Percentiles rank a stretch among this genome's conserved stretches.
phyloP scores from a whole-genome alignment of 768 basidiomycete genomes.

The Podaxis rugospora region DNA sequence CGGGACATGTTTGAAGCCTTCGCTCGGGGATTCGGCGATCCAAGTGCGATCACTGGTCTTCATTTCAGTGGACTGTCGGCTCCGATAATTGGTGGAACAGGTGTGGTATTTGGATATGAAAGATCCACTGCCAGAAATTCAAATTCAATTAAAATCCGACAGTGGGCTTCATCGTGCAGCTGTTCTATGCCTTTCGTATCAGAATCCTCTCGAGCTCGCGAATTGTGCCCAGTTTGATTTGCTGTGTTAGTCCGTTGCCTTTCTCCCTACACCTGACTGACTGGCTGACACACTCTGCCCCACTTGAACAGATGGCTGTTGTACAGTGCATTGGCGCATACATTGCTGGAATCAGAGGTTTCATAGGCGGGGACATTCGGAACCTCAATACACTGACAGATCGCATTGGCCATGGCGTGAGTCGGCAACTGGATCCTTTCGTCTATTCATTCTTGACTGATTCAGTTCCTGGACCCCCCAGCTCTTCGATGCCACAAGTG shows the following conservation, averaged over 20 bases:
- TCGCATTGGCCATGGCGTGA: slow-evolving; percentile 10
- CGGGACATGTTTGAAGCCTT: slow-evolving; percentile 24
- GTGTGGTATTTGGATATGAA: slow-evolving; percentile 14
- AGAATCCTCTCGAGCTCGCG: slow-evolving; percentile 21
- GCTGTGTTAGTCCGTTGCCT: neutral
- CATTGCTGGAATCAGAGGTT: neutral
- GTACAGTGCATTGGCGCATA: neutral
- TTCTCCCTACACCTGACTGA: neutral
- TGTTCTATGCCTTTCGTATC: slow-evolving; percentile 30
- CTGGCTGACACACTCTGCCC: neutral
- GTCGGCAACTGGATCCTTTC: neutral
- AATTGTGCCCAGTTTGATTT: slow-evolving; percentile 8
- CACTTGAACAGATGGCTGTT: neutral
- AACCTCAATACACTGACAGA: neutral
- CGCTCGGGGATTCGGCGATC: slow-evolving; percentile 23
- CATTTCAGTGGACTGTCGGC: slow-evolving; percentile 23
- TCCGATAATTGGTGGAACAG: slow-evolving; percentile 25
- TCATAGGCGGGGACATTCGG: neutral
- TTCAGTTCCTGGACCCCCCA: neutral
- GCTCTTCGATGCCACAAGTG: neutral
- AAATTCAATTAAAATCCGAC: neutral
- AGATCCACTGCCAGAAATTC: no score
- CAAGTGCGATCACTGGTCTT: slow-evolving; percentile 19
- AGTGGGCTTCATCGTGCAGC: slow-evolving; percentile 29
- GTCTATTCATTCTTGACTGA: neutral